These are phyloP conservation scores for Xylariaceae sp. DNA, from an alignment of 2,329 filamentous ascomycete genomes.

Conservation along the genomic window DNA sequence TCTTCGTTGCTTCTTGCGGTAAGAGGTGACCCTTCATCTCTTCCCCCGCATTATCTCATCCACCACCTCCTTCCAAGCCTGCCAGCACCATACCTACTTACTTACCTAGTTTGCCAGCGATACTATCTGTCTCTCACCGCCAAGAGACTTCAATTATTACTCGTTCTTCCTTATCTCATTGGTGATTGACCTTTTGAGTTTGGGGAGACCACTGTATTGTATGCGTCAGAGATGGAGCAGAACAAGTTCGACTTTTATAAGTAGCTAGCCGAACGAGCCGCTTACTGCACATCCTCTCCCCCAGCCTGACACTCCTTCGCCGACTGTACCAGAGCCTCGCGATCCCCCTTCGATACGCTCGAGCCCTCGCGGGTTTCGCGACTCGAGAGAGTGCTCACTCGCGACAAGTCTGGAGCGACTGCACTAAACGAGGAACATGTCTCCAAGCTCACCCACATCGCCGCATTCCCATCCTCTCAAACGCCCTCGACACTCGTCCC, in stretches of 20 bases:
- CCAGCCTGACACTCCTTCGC: not conserved
- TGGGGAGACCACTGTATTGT: not conserved
- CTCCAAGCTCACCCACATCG: slow-evolving; percentile 44
- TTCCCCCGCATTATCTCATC: not conserved
- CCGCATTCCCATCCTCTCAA: slow-evolving; percentile 54
- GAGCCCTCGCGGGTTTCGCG: slow-evolving; percentile 2
- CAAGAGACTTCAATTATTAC: too few relatives aligned
- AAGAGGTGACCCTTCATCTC: not conserved
- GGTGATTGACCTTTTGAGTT: not conserved
- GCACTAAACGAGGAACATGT: slow-evolving; percentile 30
- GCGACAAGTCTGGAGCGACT: not conserved
- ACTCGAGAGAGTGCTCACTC: slow-evolving; percentile 4
- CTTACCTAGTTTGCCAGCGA: not conserved
- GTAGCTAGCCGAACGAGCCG: slow-evolving; percentile 5
- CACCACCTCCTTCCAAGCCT: not conserved
- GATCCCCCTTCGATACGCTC: not conserved
- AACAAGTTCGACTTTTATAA: slow-evolving; percentile 10
- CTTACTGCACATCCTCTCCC: not conserved
- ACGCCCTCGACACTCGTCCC: slow-evolving; percentile 52
- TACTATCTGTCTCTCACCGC: not conserved
- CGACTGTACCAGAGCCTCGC: not conserved
- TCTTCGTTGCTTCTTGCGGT: too few relatives aligned
- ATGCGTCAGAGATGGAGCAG: slow-evolving; percentile 14
- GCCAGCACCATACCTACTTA: not conserved
- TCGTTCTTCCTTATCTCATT: too few relatives aligned